Conservation (phyloP, 164 flowering plant genomes). For the Platanus orientalis region DNA sequence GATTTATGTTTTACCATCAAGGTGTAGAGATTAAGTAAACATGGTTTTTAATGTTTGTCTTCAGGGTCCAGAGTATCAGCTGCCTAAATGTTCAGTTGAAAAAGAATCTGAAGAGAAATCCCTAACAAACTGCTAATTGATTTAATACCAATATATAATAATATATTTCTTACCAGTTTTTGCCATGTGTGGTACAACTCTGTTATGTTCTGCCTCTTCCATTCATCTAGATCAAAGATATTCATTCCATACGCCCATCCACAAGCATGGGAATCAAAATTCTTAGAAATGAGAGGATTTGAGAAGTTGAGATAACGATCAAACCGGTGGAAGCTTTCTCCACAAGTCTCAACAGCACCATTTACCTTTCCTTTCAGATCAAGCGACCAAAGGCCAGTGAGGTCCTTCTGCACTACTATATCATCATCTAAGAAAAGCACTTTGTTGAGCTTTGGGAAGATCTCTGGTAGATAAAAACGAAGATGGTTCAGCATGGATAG, state of each 20-base stretch:
- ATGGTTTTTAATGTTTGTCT: too few relatives aligned
- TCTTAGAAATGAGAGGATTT: constrained; percentile 23
- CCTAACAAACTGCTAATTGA: too few relatives aligned
- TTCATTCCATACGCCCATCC: constrained; percentile 32
- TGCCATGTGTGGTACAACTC: constrained; percentile 27
- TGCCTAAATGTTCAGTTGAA: too few relatives aligned
- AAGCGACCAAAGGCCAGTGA: constrained; percentile 69
- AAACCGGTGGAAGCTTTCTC: constrained; percentile 26
- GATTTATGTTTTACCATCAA: too few relatives aligned
- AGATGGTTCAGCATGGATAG: constrained; percentile 90
- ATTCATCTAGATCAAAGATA: constrained; percentile 24
- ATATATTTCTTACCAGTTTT: constrained; percentile 16
- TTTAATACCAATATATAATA: neutral
- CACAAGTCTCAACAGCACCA: constrained; percentile 75
- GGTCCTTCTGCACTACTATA: constrained; percentile 84
- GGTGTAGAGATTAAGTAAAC: too few relatives aligned
- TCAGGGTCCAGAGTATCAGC: too few relatives aligned
- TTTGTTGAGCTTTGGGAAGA: constrained; percentile 85
- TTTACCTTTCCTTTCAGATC: constrained; percentile 86
- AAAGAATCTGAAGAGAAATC: too few relatives aligned
- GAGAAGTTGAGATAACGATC: constrained; percentile 31
- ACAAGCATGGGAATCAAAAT: constrained; percentile 23
- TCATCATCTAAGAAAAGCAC: constrained; percentile 94
- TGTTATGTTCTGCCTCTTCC: constrained; percentile 25
- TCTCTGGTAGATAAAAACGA: constrained; percentile 86